Percentiles rank a stretch among this genome's conserved stretches.
phyloP scores from a whole-genome alignment of 1,284 basidiomycete species.

The Ceratorhiza oryzae-sativae region DNA sequence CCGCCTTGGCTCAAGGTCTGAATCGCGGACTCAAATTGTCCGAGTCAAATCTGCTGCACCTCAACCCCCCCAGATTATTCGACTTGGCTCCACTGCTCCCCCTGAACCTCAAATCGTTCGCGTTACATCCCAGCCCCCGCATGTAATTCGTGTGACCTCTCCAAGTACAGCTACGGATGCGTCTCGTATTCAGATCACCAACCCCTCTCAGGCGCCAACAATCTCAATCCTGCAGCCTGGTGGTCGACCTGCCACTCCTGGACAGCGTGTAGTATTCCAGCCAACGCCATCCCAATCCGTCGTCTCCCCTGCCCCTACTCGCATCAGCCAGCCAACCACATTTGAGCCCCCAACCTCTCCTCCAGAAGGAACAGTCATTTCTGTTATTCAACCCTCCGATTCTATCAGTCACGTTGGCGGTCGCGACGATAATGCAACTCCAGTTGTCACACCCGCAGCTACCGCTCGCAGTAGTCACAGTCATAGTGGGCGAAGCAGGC shows the following conservation, averaged over 20 bases:
- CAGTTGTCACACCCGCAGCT: not conserved
- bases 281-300: not conserved
- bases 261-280: constrained; percentile 4
- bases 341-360: constrained; percentile 15
- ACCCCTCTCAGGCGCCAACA: constrained; percentile 1
- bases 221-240: constrained; percentile 17
- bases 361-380: constrained; percentile 10
- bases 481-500: not conserved
- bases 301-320: not conserved
- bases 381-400: constrained; percentile 18
- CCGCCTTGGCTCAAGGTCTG: constrained; percentile 11
- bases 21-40: constrained; percentile 16
- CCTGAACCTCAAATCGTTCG: constrained; percentile 33
- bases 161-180: constrained; percentile 23
- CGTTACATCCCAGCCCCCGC: constrained; percentile 31
- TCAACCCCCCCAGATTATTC: constrained; percentile 25
- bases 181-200: constrained; percentile 23
- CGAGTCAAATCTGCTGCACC: constrained; percentile 27
- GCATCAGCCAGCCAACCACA: constrained; percentile 19
- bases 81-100: constrained; percentile 20
- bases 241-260: not conserved
- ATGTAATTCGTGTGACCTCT: constrained; percentile 31
- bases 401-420: constrained; percentile 23
- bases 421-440: constrained; percentile 15
- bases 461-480: not conserved